phyloP scores from a whole-genome alignment of 768 basidiomycete species.

The Butyriboletus loyo region DNA sequence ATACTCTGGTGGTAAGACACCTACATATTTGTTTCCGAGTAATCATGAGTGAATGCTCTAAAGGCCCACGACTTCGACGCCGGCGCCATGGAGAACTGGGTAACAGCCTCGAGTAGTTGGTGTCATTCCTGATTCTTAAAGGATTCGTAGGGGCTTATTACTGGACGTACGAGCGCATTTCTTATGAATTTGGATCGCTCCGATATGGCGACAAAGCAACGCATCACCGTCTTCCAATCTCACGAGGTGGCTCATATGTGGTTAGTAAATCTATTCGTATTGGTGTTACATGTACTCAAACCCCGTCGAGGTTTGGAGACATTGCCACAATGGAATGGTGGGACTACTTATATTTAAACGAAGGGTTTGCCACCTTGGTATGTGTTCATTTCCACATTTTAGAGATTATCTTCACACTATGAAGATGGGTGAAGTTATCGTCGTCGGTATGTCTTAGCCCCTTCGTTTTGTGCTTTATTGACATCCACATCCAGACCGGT shows the following conservation, averaged over 20 bases:
- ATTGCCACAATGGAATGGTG: constrained; percentile 95
- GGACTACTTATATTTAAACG: constrained; percentile 80
- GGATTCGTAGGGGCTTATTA: constrained; percentile 71
- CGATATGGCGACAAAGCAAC: constrained; percentile 72
- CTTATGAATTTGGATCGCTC: constrained; percentile 74
- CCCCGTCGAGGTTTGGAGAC: constrained; percentile 69
- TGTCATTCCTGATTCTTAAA: constrained; percentile 2
- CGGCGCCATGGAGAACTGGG: constrained; percentile 94
- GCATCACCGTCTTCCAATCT: constrained; percentile 72
- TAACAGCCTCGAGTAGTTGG: constrained; percentile 10
- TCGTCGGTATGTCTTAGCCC: constrained; percentile 51
- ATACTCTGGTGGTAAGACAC: constrained; percentile 74
- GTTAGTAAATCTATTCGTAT: constrained; percentile 32
- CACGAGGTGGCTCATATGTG: constrained; percentile 90
- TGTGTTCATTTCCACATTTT: constrained; percentile 19
- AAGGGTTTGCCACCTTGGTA: constrained; percentile 88
- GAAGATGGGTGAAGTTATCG: constrained; percentile 86
- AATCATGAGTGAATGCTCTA: background rate
- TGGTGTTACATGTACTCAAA: constrained; percentile 9
- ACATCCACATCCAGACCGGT: constrained; percentile 48
- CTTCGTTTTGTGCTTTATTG: constrained; percentile 1
- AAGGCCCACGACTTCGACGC: constrained; percentile 87
- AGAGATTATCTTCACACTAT: constrained; percentile 2
- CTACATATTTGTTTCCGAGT: background rate
- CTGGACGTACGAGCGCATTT: constrained; percentile 79